Evolutionary conservation across 2,329 filamentous ascomycete species (phyloP), one percentile per base, ranked within the genome.

Genomic region (Coccinonectria pachysandricola): DNA sequence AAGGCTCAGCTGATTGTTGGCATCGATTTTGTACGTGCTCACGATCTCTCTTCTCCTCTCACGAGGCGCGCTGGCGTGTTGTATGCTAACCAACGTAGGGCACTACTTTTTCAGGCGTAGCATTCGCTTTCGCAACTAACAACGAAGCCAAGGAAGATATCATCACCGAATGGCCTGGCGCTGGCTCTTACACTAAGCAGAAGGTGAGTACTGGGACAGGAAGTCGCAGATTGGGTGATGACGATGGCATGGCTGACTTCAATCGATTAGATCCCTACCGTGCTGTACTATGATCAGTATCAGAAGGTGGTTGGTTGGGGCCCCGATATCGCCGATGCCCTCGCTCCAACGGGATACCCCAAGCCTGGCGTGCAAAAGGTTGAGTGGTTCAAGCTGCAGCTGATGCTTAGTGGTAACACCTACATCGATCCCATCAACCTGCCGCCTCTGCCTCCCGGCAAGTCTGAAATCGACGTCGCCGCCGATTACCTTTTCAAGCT

Each of bases 241-340:
- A n/a, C n/a, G n/a, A n/a, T n/a, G n/a, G n/a, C n/a, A n/a, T n/a
- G n/a, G n/a, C n/a, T n/a, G n/a, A n/a, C n/a, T n/a, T n/a, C n/a
- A n/a, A n/a, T n/a, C n/a, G n/a, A n/a, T n/a, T 49, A 93, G 91
- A 96, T 98, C 45, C 91, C 91, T 10, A 96, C 91, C 9, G 91
- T 98, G n/a, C 73, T 98, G 35, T 98, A 98, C 65, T 98, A 98
- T 54, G 91, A 98, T 53, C 88, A 96, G 60, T 94, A 95, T 57
- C 91, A 98, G 52, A 95, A 96, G 59, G 91, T 98, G 24, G 91
- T 96, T n/a, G 91, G 91, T 46, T 98, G 91, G 91, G 91, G 91
- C 36, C 87, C 88, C 31, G 91, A 98, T 65, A 96, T 96, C 47
- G 85, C 91, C 35, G 88, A 96, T 60, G 91, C 91, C 39, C 72